Evolutionary conservation across 345 rosid species (phyloP), one percentile per base, ranked within the genome.

Genomic region (Eucalyptus cloeziana): DNA sequence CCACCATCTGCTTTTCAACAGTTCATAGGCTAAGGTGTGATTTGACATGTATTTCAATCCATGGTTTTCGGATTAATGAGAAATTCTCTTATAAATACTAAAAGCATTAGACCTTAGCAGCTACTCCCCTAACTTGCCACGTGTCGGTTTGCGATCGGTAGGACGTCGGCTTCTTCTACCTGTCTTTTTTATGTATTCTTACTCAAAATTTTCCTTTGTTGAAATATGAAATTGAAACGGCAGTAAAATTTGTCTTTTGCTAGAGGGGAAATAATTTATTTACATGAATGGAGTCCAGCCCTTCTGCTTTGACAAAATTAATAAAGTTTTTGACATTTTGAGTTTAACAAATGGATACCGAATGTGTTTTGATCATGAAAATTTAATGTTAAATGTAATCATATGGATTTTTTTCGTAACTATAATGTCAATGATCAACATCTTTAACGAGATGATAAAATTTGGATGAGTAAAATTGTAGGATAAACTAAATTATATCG

Each of bases 361-460:
- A 6, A 12, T 27, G 8, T 30, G 31, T 30, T 62, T 30, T 27
- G n/a, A 27, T 62, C 16, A 27, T 30, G 15, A 27, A 1, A 12
- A 3, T 60, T 60, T 25, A 60, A 14, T 14, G 3, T n/a, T 16
- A n/a, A 4, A 67, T 69, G 6, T 31, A 17, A 69, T 33, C 40
- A 33, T 7, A 69, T 0, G 0, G 10, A 67, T 31, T 69, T 69
- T 33, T 33, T 8, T 33, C 0, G 2, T 19, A 0, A 71, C 1
- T 33, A 40, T 76, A 22, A 3, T 22, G 27, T 1, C 4, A 31
- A 1, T 19, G 13, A 71, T 71, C 24, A 5, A 10, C 25, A 76
- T 2, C 40, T 21, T 10, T 21, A 76, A 37, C 2, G 0, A 9
- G 27, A 21, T 37, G 0, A 5, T 4, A 76, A 37, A 0, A 0